phyloP scores from a whole-genome alignment of 2,329 filamentous ascomycete genomes.

The Balansia obtecta region DNA sequence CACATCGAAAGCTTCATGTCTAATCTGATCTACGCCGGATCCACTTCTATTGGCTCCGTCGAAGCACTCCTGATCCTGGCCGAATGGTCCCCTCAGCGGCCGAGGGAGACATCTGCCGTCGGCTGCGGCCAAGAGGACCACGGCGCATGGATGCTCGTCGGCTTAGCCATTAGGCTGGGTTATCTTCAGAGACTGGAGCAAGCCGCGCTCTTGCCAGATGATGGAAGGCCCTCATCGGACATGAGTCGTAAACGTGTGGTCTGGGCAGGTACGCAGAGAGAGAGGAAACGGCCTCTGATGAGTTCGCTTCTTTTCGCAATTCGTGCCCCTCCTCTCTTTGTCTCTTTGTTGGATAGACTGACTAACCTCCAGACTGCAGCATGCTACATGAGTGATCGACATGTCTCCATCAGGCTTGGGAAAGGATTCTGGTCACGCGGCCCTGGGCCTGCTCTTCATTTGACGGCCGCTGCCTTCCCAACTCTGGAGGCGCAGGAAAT shows the following conservation, averaged over 20 bases:
- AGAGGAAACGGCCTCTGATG: neutral
- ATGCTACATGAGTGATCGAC: conserved; percentile 54
- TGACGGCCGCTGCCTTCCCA: conserved; percentile 55
- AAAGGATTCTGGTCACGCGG: conserved; percentile 65
- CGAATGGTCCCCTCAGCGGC: conserved; percentile 60
- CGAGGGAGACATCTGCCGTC: conserved; percentile 47
- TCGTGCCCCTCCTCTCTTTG: no score
- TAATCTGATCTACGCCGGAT: conserved; percentile 51
- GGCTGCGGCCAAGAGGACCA: conserved; percentile 63
- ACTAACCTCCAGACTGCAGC: conserved; percentile 16
- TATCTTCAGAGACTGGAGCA: conserved; percentile 60
- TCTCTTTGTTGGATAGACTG: neutral
- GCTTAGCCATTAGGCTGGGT: conserved; percentile 54
- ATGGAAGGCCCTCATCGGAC: conserved; percentile 43
- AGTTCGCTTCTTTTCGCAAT: no score
- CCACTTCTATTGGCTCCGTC: conserved; percentile 57
- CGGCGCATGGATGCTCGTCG: conserved; percentile 67
- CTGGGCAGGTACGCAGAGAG: conserved; percentile 40
- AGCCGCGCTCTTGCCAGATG: conserved; percentile 51
- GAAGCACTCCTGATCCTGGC: conserved; percentile 58
- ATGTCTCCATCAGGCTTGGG: conserved; percentile 59
- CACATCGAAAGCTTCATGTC: conserved; percentile 61
- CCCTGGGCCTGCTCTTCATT: conserved; percentile 51
- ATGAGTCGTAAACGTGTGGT: conserved; percentile 53
- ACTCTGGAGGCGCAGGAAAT: conserved; percentile 45